Base-by-base conservation (phyloP, 1,284 basidiomycete genomes). In the Trametes polyzona region DNA sequence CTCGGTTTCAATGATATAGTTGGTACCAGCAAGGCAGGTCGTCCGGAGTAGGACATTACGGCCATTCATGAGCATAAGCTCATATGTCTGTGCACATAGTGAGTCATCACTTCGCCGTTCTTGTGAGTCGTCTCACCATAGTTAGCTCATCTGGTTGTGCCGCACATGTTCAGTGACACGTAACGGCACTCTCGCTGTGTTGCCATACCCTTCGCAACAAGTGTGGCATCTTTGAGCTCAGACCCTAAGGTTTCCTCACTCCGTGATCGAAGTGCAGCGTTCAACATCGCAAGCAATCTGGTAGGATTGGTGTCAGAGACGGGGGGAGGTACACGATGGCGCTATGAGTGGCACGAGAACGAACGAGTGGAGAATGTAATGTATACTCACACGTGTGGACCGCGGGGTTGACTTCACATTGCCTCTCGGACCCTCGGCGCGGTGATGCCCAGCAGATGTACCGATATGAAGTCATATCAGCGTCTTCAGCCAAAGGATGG, bases 1-100 rank as follows among this genome's bases (percentile, higher is more conserved):
- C 67, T 74, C 71, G 9, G 66, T 67, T 54, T 69, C 68, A 10
- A 73, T 62, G 30, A 73, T 62, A 29, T 58, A 40, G 7, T 63
- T 39, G 4, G 65, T 67, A 19, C 64, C 58, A 29, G 63, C 55
- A 4, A 64, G 55, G 21, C 56, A 59, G 14, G 64, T 56, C 10
- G 67, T 44, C n/a, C 67, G 66, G 23, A 67, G 65, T 4, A 67
- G 55, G 29, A 71, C 43, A 26, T 65, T 57, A 30, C 56, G 58
- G 16, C 61, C 64, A 55, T 68, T 66, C 30, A 57, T 53, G 16
- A 73, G 58, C 10, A 49, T 55, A 17, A 73, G 55, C 17, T 70
- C 55, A 51, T 67, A 67, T 2, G 65, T 71, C 71, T 71, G 42
- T 23, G 41, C 39, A 35, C 12, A 19, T 1, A n/a, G 33, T 27